Base-by-base conservation (phyloP, 371 early-diverging fungal genomes). In the Vavraia culicis region DNA sequence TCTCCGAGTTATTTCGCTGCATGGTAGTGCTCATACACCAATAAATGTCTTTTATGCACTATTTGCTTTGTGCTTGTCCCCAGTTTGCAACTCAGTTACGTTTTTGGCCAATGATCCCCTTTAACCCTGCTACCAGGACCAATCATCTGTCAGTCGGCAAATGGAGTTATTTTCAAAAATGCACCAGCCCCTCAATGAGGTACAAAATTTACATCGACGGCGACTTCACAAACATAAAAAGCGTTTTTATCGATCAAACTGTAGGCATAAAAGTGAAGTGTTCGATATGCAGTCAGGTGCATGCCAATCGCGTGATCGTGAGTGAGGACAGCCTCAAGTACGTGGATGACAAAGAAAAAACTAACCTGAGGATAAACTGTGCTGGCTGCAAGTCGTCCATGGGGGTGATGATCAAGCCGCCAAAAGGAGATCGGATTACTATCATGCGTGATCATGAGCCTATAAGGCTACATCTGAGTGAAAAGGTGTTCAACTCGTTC, bases 301-400 rank as follows among this genome's bases (percentile, higher is more conserved):
- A 57, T 41, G 33, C 41, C 10, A 57, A 57, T 14, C 23, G 16
- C 3, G 58, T 57, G 11, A 46, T 57, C 10, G n/a, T 57, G 14
- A 45, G 47, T n/a, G 22, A 40, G 11, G 58, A 57, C 2, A 50
- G 51, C 39, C 5, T 3, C 1, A 32, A 20, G 8, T 18, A 27
- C 1, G 35, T 33, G 20, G 35, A 49, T 7, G 14, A 19, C 5
- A 16, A 21, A 8, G 51, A 57, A 10, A 50, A 57, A 7, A 45
- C 45, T 14, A 51, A 50, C 34, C 44, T 42, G 3, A 41, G 39
- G 19, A 32, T 57, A 14, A 39, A 21, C 15, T 57, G 58, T 23
- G 15, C 38, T 32, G 16, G 16, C n/a, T 57, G 58, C 16, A 44
- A 14, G 18, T 19, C 33, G 21, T 13, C 41, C 14, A 57, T 51